Base-by-base conservation (phyloP, 2,329 filamentous ascomycete species). In the Neonectria hederae region DNA sequence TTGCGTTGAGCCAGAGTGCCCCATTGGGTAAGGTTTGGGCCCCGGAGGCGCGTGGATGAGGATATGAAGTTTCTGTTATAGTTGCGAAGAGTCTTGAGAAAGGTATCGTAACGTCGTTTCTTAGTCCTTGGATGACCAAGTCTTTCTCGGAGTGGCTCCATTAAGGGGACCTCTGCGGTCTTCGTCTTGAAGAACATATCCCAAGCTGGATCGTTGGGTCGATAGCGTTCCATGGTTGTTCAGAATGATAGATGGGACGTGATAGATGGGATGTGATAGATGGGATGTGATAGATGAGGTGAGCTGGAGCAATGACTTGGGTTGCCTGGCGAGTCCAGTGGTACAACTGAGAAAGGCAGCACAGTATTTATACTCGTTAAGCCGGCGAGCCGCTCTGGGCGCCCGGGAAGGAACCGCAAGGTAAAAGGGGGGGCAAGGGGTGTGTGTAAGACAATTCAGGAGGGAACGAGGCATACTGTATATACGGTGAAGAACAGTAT, bases 1-100 rank as follows among this genome's bases (percentile, higher is more conserved):
- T 45, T 11, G 7, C 22, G 53, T 13, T 62, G 46, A 2, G 5
- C 13, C 17, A 1, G 2, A 4, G 14, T 2, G 8, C 4, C 32
- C 62, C 62, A 62, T 13, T 40, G 28, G 8, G 38, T 43, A 32
- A 65, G 42, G 4, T 48, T 19, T 10, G 10, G 9, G 3, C 53
- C 59, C 7, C 10, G 14, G 32, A 51, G 24, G 17, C 35, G 49
- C 2, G n/a, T 42, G 13, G 32, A 13, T 21, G 21, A 49, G 38
- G 55, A 32, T 4, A 21, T 32, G 42, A 60, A 66, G 9, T 8
- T 45, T n/a, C 17, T 24, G 9, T 24, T n/a, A 14, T 57, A 56
- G 13, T 22, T 7, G 8, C 42, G 21, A 2, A 65, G 24, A 2
- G 13, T 24, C 4, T 19, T 45, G 42, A 56, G 38, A 28, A 63